A percentile compares a stretch with the other conserved stretches of the same genome.
Evolutionary conservation across 129 eudicot genomes (phyloP).

Genomic region (Cynara cardunculus): DNA sequence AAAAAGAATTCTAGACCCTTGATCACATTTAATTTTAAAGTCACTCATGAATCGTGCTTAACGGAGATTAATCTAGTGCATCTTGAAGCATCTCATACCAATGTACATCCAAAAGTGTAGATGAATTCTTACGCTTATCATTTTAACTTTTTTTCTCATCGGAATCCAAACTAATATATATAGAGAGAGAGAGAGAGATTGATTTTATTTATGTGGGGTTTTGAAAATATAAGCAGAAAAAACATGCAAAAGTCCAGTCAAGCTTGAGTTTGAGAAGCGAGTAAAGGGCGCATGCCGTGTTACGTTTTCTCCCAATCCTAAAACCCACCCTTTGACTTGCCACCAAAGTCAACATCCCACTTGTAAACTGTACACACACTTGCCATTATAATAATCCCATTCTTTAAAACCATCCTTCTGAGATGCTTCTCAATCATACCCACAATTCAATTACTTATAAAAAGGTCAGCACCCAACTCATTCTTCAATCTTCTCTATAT

Average conservation of each 20-base stretch:
- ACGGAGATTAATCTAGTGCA: too few species aligned
- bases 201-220: not conserved
- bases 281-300: slow-evolving; percentile 28
- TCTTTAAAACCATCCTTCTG: slow-evolving; percentile 14
- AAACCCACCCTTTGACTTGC: slow-evolving; percentile 32
- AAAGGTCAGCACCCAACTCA: slow-evolving; percentile 21
- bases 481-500: not conserved
- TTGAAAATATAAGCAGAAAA: slow-evolving; percentile 7
- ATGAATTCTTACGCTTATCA: too few species aligned
- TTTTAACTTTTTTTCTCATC: too few species aligned
- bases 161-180: too few species aligned
- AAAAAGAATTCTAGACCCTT: too few species aligned
- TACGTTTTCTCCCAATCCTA: slow-evolving; percentile 11
- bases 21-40: too few species aligned
- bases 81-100: too few species aligned
- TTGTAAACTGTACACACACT: slow-evolving; percentile 23
- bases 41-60: too few species aligned
- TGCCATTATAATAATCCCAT: slow-evolving; percentile 11
- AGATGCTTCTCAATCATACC: slow-evolving; percentile 13
- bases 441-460: not conserved
- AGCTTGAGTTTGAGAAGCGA: slow-evolving; percentile 29
- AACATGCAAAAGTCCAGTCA: slow-evolving; percentile 31
- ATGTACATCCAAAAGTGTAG: too few species aligned
- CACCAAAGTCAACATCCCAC: slow-evolving; percentile 43
- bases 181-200: too few species aligned